Evolutionary conservation across 495 filamentous ascomycete species (phyloP).

Genomic region (Annulohypoxylon moriforme): DNA sequence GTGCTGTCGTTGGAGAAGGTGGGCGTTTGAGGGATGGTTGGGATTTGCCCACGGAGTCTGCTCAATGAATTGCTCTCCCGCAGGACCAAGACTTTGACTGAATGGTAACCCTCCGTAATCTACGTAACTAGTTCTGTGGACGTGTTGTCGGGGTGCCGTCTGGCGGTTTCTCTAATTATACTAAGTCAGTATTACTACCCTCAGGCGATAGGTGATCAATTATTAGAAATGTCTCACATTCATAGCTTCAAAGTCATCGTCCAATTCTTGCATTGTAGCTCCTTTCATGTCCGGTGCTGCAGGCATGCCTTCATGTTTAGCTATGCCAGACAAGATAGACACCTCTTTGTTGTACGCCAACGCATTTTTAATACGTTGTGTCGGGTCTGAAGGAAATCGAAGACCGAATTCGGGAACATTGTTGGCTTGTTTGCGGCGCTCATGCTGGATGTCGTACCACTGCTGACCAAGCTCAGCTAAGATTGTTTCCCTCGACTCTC

Average conservation of each 20-base stretch:
- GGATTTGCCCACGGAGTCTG: constrained; percentile 90
- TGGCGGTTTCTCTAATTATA: constrained; percentile 43
- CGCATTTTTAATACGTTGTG: constrained; percentile 80
- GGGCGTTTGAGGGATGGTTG: constrained; percentile 75
- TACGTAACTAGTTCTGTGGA: constrained; percentile 43
- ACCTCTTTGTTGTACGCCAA: constrained; percentile 94
- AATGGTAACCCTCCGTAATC: constrained; percentile 54
- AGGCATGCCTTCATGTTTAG: constrained; percentile 94
- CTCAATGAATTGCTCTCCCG: constrained; percentile 84
- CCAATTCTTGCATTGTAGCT: constrained; percentile 76
- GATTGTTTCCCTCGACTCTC: constrained; percentile 83
- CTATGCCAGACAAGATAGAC: constrained; percentile 86
- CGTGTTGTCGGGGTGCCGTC: constrained; percentile 36
- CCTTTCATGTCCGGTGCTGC: constrained; percentile 85
- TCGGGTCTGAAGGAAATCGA: constrained; percentile 74
- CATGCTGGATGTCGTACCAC: constrained; percentile 91
- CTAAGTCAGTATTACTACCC: constrained; percentile 28
- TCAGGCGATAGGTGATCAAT: background rate
- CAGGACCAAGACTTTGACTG: constrained; percentile 63
- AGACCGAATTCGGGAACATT: constrained; percentile 82
- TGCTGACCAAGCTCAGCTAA: constrained; percentile 83
- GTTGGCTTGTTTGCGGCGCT: constrained; percentile 83
- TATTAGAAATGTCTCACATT: constrained; percentile 69
- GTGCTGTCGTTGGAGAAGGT: constrained; percentile 62
- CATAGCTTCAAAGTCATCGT: constrained; percentile 90